Evolutionary conservation across 2,329 filamentous ascomycete species (phyloP), one percentile per base, ranked within the genome.

Genomic region (Periconia macrospinosa): DNA sequence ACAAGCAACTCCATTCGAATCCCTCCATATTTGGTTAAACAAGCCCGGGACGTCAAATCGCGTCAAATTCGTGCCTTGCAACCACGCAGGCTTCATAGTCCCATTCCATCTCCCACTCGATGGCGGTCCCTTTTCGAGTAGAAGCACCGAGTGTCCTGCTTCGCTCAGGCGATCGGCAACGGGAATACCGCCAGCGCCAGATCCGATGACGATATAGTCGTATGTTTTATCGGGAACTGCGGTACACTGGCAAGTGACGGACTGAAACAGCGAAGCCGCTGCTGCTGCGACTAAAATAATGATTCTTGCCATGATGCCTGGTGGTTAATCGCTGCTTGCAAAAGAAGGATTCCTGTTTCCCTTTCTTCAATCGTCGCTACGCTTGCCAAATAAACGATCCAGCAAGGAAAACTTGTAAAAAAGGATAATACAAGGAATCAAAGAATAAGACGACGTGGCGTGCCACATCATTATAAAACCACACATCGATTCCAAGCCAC

Each of bases 1-100:
- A 69, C 87, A 90, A 19, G 82, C 79, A 52, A 87, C 84, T 15
- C 83, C 84, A 2, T 76, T 75, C 2, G 81, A 82, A 64, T 87
- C 79, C 1, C 75, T 72, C 81, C 84, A 87, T 54, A 89, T 87
- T 69, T 88, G 77, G 68, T 88, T 89, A 66, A 84, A 87, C 41
- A 89, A 79, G 27, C 86, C 85, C 0, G 86, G 86, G 2, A 89
- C 83, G 65, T 89, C 87, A 60, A 89, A 88, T 45, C 86, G 84
- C 2, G 86, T 89, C 45, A 89, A 68, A 48, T 84, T 83, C 6
- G 81, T 83, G n/a, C 79, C 81, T 45, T 79, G 69, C 15, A 85
- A 77, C 87, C 87, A 90, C 1, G 75, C 64, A 0, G 85, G 81
- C 55, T 79, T 81, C 71, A 85, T 77, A 20, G 75, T 81, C 27